These are phyloP conservation scores for Kernera saxatilis DNA, from an alignment of 345 rosid species.

Conservation along the genomic window DNA sequence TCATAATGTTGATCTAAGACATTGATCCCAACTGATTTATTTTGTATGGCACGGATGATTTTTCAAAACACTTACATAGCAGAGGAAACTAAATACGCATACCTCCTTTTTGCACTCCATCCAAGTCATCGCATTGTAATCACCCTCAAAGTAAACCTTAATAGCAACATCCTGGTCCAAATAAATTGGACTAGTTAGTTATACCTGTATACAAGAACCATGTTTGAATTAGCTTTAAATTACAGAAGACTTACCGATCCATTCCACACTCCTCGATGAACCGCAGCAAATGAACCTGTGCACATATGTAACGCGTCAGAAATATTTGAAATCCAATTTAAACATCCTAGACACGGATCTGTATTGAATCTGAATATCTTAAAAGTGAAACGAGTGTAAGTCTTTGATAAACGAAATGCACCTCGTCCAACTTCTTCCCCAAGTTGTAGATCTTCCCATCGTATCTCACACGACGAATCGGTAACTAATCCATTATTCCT, in stretches of 20 bases:
- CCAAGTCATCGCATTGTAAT: slow-evolving; percentile 49
- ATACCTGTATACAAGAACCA: background rate
- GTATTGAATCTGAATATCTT: background rate
- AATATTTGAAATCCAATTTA: background rate
- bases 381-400: slow-evolving; percentile 1
- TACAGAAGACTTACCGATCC: slow-evolving; percentile 55
- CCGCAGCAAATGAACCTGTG: slow-evolving; percentile 73
- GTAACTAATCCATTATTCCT: slow-evolving; percentile 36
- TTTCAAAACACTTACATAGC: background rate
- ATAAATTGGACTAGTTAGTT: slow-evolving; percentile 1
- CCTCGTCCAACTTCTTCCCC: slow-evolving; percentile 87
- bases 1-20: slow-evolving; percentile 69
- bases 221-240: background rate
- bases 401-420: slow-evolving; percentile 23
- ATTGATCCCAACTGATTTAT: background rate
- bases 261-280: slow-evolving; percentile 71
- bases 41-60: background rate
- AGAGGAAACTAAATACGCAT: slow-evolving; percentile 4
- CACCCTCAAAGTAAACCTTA: slow-evolving; percentile 65
- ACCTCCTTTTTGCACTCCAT: slow-evolving; percentile 83
- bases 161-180: slow-evolving; percentile 73
- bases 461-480: slow-evolving; percentile 50
- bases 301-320: background rate
- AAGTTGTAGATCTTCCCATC: slow-evolving; percentile 66
- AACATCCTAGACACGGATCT: background rate